These are phyloP conservation scores for Violaceomyces palustris DNA, from an alignment of 1,284 basidiomycete species.

Conservation along the genomic window DNA sequence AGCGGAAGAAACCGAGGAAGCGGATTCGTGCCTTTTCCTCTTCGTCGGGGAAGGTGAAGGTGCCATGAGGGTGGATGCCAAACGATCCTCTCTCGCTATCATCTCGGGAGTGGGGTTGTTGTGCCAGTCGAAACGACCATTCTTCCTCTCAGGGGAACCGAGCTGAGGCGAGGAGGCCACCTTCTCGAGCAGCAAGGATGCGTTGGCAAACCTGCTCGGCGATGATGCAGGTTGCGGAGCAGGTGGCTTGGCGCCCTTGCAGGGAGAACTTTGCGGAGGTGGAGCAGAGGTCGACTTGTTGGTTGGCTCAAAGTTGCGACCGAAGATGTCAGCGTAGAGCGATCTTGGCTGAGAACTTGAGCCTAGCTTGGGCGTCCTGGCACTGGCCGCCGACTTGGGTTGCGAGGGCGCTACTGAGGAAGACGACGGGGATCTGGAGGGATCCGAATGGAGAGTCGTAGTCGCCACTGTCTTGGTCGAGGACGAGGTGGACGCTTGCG, in stretches of 20 bases:
- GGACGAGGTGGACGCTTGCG: not conserved
- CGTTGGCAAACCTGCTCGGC: constrained; percentile 1
- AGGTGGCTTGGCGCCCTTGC: not conserved
- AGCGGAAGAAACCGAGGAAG: not conserved
- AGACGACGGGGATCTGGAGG: not conserved
- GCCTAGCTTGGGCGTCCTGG: constrained; percentile 1
- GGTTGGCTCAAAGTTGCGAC: constrained; percentile 14
- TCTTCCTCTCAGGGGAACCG: constrained; percentile 27
- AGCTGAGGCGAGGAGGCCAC: constrained; percentile 29
- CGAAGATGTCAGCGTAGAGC: constrained; percentile 28
- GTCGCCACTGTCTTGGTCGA: not conserved
- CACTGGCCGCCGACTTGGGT: constrained; percentile 5
- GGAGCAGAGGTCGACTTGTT: constrained; percentile 1
- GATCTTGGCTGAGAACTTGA: constrained; percentile 11
- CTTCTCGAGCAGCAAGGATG: constrained; percentile 11
- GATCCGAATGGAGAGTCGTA: not conserved
- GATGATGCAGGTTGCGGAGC: constrained; percentile 5
- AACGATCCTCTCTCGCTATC: constrained; percentile 15
- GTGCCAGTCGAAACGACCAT: constrained; percentile 27
- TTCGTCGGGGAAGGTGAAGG: too few species aligned
- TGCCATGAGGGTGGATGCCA: too few species aligned
- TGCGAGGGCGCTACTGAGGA: constrained; percentile 19
- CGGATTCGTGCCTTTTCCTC: too few species aligned
- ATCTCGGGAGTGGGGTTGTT: constrained; percentile 30
- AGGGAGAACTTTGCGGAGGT: too few species aligned